Evolutionary conservation across 495 filamentous ascomycete species (phyloP), one percentile per base, ranked within the genome.

Genomic region (Trichocladium uniseriatum): DNA sequence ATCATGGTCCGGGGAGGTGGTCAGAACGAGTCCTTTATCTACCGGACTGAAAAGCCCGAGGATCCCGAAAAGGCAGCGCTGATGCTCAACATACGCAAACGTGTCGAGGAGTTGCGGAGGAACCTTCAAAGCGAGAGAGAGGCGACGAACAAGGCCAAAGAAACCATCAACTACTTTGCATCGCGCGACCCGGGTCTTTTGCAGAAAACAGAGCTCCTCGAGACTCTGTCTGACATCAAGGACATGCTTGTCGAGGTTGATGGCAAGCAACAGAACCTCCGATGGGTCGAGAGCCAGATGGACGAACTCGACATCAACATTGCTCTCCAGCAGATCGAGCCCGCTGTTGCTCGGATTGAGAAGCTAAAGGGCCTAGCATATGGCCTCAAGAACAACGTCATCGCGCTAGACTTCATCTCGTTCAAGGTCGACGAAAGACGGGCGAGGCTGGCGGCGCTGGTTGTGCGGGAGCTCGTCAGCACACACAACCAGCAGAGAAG

Each of bases 221-320:
- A 86, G 57, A 79, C 74, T 16, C 65, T 87, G 6, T 82, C 81
- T 34, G 80, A 83, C 28, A 81, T 77, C 56, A 81, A 80, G 56
- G 84, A 89, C 54, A 78, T 95, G 66, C 74, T 94, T 31, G 89
- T 99, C 49, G 94, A 96, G 54, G 89, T 96, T 21, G 92, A 97
- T 56, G 92, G 94, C 19, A 91, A 94, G 57, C 90, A 95, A 56
- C 87, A 95, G 62, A 95, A 90, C 57, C 74, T 99, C 15, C 84
- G 92, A 18, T 95, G 87, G 86, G 89, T 97, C 0, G 92, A 99
- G 60, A 78, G 79, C 37, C 89, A 97, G 67, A 83, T 99, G 57
- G 92, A 99, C 60, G 89, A 95, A 59, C 79, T 99, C 5, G 94
- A 97, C 56, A 95, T 95, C 54, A 82, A 89, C 60, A 92, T 99